Evolutionary conservation across 495 filamentous ascomycete genomes (phyloP).

Genomic region (Talaromyces thailandensis): DNA sequence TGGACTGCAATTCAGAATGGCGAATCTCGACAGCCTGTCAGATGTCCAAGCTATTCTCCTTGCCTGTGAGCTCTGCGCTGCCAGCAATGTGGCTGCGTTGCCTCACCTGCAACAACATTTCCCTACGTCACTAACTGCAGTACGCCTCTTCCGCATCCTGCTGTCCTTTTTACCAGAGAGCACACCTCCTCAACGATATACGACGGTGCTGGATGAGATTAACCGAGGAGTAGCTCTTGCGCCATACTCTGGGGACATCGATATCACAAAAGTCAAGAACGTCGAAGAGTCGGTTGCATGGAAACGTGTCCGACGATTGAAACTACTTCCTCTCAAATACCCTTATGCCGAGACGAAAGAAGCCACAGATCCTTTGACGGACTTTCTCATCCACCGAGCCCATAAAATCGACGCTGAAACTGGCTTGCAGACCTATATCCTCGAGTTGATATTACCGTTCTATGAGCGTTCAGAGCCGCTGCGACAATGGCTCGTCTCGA

Average conservation of each 20-base stretch:
- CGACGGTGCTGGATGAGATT: slow-evolving; percentile 48
- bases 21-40: slow-evolving; percentile 31
- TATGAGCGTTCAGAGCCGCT: slow-evolving; percentile 56
- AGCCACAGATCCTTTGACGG: slow-evolving; percentile 47
- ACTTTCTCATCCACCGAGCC: slow-evolving; percentile 69
- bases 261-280: slow-evolving; percentile 50
- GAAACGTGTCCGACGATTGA: slow-evolving; percentile 62
- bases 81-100: slow-evolving; percentile 52
- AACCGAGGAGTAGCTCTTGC: slow-evolving; percentile 27
- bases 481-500: slow-evolving; percentile 69
- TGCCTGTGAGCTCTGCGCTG: slow-evolving; percentile 35
- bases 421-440: slow-evolving; percentile 63
- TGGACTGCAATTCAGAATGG: slow-evolving; percentile 21
- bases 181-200: slow-evolving; percentile 55
- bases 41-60: slow-evolving; percentile 40
- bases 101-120: slow-evolving; percentile 51
- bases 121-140: slow-evolving; percentile 49
- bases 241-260: slow-evolving; percentile 28
- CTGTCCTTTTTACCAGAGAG: slow-evolving; percentile 81
- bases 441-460: slow-evolving; percentile 66
- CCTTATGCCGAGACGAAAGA: slow-evolving; percentile 32
- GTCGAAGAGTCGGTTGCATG: slow-evolving; percentile 57
- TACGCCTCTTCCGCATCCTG: slow-evolving; percentile 68
- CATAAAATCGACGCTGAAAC: slow-evolving; percentile 71
- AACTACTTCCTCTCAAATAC: slow-evolving; percentile 51